phyloP scores from a whole-genome alignment of 1,284 basidiomycete species.

The Heliocybe sulcata region DNA sequence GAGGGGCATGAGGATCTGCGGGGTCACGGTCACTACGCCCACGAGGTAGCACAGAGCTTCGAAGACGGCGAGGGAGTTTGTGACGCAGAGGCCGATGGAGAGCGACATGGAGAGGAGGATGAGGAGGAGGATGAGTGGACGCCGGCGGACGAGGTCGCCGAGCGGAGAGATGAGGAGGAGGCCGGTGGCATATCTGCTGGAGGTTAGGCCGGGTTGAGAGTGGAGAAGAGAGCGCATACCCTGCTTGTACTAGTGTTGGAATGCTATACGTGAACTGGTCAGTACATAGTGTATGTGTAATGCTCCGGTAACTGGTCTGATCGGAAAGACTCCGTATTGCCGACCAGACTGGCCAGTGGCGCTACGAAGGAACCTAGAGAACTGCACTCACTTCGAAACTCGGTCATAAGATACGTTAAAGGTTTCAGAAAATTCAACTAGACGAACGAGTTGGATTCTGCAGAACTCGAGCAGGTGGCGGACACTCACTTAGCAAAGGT shows the following conservation, averaged over 20 bases:
- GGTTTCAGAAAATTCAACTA: slow-evolving; percentile 46
- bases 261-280: slow-evolving; percentile 20
- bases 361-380: background rate
- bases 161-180: slow-evolving; percentile 43
- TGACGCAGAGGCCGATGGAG: slow-evolving; percentile 39
- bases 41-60: slow-evolving; percentile 39
- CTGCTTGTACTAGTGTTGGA: slow-evolving; percentile 43
- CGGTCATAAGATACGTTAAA: slow-evolving; percentile 51
- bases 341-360: too few species aligned
- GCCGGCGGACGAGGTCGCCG: slow-evolving; percentile 46
- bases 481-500: slow-evolving; percentile 52
- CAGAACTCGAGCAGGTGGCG: background rate
- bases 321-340: background rate
- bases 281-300: background rate
- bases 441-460: slow-evolving; percentile 3
- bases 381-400: slow-evolving; percentile 41
- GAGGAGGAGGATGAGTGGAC: slow-evolving; percentile 36
- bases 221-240: slow-evolving; percentile 17
- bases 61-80: slow-evolving; percentile 32
- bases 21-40: slow-evolving; percentile 34
- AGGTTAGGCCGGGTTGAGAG: background rate
- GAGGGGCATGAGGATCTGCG: slow-evolving; percentile 40
- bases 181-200: slow-evolving; percentile 33
- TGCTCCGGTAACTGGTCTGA: background rate
- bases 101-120: slow-evolving; percentile 29